Percentiles rank a stretch among this genome's conserved stretches.
phyloP scores from a whole-genome alignment of 2,329 filamentous ascomycete genomes.

The Epicoccum sorghinum region DNA sequence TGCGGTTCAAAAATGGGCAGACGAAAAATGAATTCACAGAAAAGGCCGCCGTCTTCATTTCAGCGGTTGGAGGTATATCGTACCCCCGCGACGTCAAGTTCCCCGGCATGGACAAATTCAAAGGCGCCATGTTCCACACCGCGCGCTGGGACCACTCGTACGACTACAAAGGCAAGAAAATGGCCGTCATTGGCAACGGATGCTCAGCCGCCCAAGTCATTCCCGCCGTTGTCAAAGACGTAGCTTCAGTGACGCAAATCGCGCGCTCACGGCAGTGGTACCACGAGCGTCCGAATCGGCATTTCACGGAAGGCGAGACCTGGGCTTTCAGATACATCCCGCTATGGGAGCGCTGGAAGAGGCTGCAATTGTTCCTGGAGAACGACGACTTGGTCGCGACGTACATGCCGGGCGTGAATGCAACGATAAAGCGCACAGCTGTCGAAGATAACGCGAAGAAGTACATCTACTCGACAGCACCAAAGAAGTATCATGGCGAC shows the following conservation, averaged over 20 bases:
- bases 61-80: neutral
- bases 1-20: neutral
- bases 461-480: neutral
- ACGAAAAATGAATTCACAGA: neutral
- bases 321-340: neutral
- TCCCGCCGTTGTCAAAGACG: neutral
- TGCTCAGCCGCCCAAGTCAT: neutral
- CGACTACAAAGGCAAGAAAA: neutral
- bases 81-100: neutral
- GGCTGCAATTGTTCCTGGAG: neutral
- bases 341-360: neutral
- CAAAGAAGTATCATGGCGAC: neutral
- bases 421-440: neutral
- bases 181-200: neutral
- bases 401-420: neutral
- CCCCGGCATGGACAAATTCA: neutral
- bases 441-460: neutral
- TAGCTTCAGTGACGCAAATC: neutral
- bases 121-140: neutral
- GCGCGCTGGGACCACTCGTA: neutral
- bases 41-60: neutral
- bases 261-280: neutral
- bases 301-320: neutral
- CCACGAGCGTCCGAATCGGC: neutral
- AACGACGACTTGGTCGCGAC: neutral